Base-by-base conservation (phyloP, 1,284 basidiomycete species). In the Marasmius tenuissimus region DNA sequence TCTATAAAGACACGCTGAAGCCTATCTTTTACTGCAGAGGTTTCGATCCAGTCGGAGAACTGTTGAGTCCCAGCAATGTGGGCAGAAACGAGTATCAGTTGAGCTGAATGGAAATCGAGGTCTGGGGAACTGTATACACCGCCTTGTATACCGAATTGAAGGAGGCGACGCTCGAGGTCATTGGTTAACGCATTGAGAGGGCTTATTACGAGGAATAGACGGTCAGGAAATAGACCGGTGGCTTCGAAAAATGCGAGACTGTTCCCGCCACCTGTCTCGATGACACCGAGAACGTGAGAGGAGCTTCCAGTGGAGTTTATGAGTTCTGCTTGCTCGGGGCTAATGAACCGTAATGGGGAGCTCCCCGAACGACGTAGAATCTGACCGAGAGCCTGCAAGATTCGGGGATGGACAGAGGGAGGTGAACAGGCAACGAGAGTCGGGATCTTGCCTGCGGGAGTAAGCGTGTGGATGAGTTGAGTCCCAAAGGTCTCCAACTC, bases 191-290 rank as follows among this genome's bases (percentile, higher is more conserved):
- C 51, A 1, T 65, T 40, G 0, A 68, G 62, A 0, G 68, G 69
- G 0, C 62, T 65, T 0, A 71, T 51, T 0, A 69, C 61, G 0
- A 70, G 18, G 7, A 69, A 68, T 1, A 69, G 11, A 0, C 34
- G 27, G 2, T 16, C 6, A 0, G 66, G 67, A 0, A 57, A 53
- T 0, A 70, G 7, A 0, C 65, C 0, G 0, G 69, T 57, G 4
- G 65, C 65, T 0, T 16, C 53, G 22, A 70, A 68, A 42, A 71
- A 67, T 0, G 66, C 62, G 0, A 67, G 9, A 35, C 68, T 69
- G 37, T 71, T 69, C 0, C 69, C 65, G 5, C 65, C 66, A 1
- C 69, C 65, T 0, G 67, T 70, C 0, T 66, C 67, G 20, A 69
- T 11, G 1, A 71, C 22, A 0, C 57, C 62, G 7, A 71, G n/a